Evolutionary conservation across 1,284 basidiomycete species (phyloP).

Genomic region (Cutaneotrichosporon spelunceum): DNA sequence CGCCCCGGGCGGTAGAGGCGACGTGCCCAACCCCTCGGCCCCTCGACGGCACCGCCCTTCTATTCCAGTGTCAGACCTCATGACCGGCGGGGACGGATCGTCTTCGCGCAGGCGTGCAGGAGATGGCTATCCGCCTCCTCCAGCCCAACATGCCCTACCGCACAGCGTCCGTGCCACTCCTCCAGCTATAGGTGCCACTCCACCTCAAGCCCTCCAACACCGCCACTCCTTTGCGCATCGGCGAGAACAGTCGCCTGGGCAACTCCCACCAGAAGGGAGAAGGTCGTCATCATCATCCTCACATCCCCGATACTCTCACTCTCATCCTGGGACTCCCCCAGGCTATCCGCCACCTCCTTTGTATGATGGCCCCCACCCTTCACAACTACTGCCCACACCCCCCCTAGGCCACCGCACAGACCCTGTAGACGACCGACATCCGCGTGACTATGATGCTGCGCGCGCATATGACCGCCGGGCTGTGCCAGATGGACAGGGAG

Average conservation of each 20-base stretch:
- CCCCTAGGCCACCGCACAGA: neutral
- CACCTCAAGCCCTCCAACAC: neutral
- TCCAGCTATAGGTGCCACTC: neutral
- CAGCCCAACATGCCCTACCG: neutral
- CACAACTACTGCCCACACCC: neutral
- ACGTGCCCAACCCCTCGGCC: neutral
- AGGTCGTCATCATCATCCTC: neutral
- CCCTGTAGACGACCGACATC: constrained; percentile 1
- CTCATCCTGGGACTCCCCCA: neutral
- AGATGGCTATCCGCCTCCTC: constrained; percentile 1
- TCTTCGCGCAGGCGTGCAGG: neutral
- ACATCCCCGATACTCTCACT: neutral
- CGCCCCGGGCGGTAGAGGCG: constrained; percentile 7
- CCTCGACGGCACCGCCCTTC: neutral
- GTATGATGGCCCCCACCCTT: neutral
- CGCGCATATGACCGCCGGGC: neutral
- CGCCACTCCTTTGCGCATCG: neutral
- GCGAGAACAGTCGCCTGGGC: neutral
- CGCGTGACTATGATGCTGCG: neutral
- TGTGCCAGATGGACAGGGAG: neutral
- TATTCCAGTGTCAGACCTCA: constrained; percentile 3
- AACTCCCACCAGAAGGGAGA: neutral
- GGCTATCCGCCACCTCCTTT: neutral
- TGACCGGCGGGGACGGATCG: neutral
- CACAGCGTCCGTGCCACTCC: constrained; percentile 4